Base-by-base conservation (phyloP, 2,329 filamentous ascomycete genomes). In the Cercospora citrullina region DNA sequence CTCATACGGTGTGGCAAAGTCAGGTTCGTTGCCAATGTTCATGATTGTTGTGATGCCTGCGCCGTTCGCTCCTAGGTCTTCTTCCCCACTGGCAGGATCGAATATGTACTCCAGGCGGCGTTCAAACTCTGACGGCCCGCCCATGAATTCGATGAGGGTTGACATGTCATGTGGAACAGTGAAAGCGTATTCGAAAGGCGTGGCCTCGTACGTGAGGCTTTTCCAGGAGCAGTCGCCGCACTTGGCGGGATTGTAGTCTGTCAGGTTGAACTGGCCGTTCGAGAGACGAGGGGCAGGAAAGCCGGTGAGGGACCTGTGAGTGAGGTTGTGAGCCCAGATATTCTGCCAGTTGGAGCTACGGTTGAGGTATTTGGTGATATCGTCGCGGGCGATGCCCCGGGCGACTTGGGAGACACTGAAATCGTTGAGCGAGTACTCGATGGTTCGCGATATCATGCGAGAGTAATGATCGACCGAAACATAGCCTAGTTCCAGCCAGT, bases 391-490 rank as follows among this genome's bases (percentile, higher is more conserved):
- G 36, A 80, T 73, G 3, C 78, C 79, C 5, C 76, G 75, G 0
- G 80, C 80, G 10, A 83, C 80, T 61, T 81, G 79, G 9, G 75
- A 76, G 0, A 82, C 77, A 1, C 80, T 79, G 65, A 81, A 82
- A 67, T 83, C 81, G 65, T 83, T 82, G 6, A 81, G 74, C 0
- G 80, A 75, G 68, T 82, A 83, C 63, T 82, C 81, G 1, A 82
- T 79, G 0, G 80, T 80, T 23, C 81, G 79, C 0, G 79, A 81
- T 0, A 82, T 76, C 1, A 77, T 74, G 9, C 80, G 76, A 1
- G 79, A 79, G 59, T 74, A 72, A 76, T 77, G 45, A 75, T 79
- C 30, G 8, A 74, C 65, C 1, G 80, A 80, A 4, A 83, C 65
- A 60, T 81, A 82, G 48, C 80, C 80, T 2, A 81, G 73, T 1